phyloP scores from a whole-genome alignment of 2,329 filamentous ascomycete genomes.

The Colletotrichum phormii region DNA sequence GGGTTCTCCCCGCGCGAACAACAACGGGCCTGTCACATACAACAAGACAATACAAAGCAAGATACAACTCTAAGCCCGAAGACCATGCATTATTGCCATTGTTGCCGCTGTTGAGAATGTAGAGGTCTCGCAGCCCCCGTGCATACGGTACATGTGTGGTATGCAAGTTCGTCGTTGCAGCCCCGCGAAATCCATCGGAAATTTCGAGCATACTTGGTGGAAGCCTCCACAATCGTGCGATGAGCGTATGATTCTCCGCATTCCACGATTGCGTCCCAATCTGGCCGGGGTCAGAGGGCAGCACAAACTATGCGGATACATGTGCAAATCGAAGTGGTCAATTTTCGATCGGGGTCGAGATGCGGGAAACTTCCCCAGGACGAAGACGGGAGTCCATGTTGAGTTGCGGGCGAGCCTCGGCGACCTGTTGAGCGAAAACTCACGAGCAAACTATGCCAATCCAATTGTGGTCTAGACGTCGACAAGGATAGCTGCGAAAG shows the following conservation, averaged over 20 bases:
- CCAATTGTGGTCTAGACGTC: background rate
- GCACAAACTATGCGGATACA: background rate
- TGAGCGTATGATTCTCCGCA: constrained; percentile 29
- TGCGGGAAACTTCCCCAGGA: background rate
- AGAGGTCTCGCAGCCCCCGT: background rate
- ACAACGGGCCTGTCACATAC: constrained; percentile 9
- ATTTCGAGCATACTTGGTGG: constrained; percentile 3
- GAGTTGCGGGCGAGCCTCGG: constrained; percentile 6
- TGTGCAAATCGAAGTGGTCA: background rate
- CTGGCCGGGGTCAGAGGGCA: background rate
- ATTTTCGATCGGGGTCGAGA: background rate
- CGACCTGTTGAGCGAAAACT: background rate
- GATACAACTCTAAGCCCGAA: background rate
- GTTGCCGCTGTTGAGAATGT: constrained; percentile 9
- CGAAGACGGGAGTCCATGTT: background rate
- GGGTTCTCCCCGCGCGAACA: constrained; percentile 30
- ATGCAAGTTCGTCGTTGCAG: constrained; percentile 36
- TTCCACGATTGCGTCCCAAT: background rate
- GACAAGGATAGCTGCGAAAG: background rate
- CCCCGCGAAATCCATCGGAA: constrained; percentile 32
- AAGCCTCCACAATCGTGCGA: constrained; percentile 26
- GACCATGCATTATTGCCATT: constrained; percentile 21
- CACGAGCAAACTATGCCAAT: background rate
- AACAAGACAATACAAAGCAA: constrained; percentile 10
- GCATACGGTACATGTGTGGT: background rate